Evolutionary conservation across 2,329 filamentous ascomycete genomes (phyloP), one percentile per base, ranked within the genome.

Genomic region (Colletotrichum zoysiae): DNA sequence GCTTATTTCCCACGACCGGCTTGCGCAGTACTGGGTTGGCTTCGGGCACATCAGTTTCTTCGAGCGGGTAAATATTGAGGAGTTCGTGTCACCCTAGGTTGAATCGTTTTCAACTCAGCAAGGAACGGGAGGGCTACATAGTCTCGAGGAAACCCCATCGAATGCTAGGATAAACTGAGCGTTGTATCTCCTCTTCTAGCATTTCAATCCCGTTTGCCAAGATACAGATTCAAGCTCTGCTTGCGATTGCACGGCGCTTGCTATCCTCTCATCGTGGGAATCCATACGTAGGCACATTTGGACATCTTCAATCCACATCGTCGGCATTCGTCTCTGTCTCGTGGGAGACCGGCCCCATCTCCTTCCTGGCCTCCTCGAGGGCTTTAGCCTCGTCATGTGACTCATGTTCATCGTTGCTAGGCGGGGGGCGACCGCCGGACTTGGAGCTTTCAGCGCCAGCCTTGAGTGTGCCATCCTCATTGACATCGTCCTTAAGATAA

Each of bases 21-120:
- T 98, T 66, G 95, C 94, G 2, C 93, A 95, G 78, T 92, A 94
- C 78, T 98, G 95, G 95, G 84, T 93, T 61, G 84, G 80, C 0
- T 88, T 89, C 74, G 84, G 85, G 0, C 87, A 90, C 67, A 87
- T 92, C 58, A 90, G 86, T 75, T 91, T 85, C 76, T 91, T 88
- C 67, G 82, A 89, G 75, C 83, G 90, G 67, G 87, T 92, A 5
- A 79, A 91, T 59, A 86, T 92, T 67, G 87, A 91, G 68, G 75
- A 82, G 33, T 86, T 89, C 26, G 75, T 86, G 2, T 74, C 73
- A 33, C 77, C 76, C 2, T 79, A 62, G 75, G 20, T 51, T 53
- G 12, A 26, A 40, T 26, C 9, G 2, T 14, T 53, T 53, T 26
- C 9, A 9, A 18, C n/a, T 11, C 35, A 9, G 12, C 35, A 23